Evolutionary conservation across 2,329 filamentous ascomycete species (phyloP), one percentile per base, ranked within the genome.

Genomic region (Alternaria atra): DNA sequence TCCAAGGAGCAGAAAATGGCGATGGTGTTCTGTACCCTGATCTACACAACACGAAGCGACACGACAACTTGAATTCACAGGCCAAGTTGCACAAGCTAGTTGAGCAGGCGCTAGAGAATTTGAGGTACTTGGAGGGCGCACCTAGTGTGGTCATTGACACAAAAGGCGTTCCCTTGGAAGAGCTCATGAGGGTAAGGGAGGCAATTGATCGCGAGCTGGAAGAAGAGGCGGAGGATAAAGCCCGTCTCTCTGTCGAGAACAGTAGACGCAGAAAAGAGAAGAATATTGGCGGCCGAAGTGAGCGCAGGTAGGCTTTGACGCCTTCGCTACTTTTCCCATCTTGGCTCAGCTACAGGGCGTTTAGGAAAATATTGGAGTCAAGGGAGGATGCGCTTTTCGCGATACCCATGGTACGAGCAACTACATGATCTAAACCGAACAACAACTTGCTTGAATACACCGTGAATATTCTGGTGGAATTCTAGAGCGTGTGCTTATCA

Each of bases 121-220:
- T 99, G 66, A 86, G 92, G 27, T 97, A 97, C 75, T 89, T 98
- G 53, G 85, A 91, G 72, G 87, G 89, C 37, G 92, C 93, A 7
- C 95, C 95, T 0, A 97, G 93, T 48, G 76, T 79, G 10, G 73
- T 74, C 71, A 92, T 97, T 29, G 93, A 97, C 77, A 91, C 93
- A 80, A 87, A 88, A 68, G 86, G 88, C 44, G 91, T 97, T 54
- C 93, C 92, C 9, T 90, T 91, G 0, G 92, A 94, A 57, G 66
- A 75, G 58, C 66, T 79, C 29, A 76, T 80, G 73, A 70, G 71
- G 42, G 84, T 91, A 10, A 83, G 91, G 65, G 87, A 90, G 58
- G 87, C 91, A 55, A 87, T 92, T 1, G 91, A 94, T 72, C 84
- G 87, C 55, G 82, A 85, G 65, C 77, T 92, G 50, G 87, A 87